These are phyloP conservation scores for Auricularia sp. DNA, from an alignment of 768 basidiomycete species.

Conservation along the genomic window DNA sequence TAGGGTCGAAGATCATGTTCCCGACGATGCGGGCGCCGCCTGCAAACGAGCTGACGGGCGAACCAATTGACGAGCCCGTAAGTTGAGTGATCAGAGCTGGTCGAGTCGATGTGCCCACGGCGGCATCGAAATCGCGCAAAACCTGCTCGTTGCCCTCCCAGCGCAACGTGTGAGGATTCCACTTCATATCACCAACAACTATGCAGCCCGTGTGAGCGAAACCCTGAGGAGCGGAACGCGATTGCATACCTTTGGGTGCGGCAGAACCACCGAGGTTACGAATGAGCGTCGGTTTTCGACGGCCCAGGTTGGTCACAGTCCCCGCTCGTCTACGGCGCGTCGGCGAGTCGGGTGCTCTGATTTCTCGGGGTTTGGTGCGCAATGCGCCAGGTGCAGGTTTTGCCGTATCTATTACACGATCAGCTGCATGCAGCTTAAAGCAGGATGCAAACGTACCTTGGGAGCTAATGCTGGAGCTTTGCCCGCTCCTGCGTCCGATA, in stretches of 20 bases:
- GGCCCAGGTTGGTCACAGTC: conserved; percentile 5
- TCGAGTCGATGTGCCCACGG: conserved; percentile 70
- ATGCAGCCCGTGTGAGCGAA: background rate
- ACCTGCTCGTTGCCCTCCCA: conserved; percentile 98
- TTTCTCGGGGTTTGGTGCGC: conserved; percentile 5
- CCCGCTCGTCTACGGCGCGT: background rate
- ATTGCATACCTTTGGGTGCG: conserved; percentile 60
- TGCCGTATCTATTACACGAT: conserved; percentile 19
- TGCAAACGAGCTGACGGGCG: conserved; percentile 63
- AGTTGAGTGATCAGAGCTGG: conserved; percentile 94
- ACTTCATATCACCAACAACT: conserved; percentile 85
- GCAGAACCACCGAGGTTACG: conserved; percentile 63
- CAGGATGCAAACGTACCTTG: background rate
- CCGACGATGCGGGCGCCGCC: conserved; percentile 85
- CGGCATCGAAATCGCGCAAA: conserved; percentile 80
- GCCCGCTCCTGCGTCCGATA: conserved; percentile 44
- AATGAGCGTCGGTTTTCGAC: conserved; percentile 77
- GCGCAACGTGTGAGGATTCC: conserved; percentile 81
- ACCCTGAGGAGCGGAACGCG: background rate
- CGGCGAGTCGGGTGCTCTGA: conserved; percentile 1
- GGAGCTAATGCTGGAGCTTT: background rate
- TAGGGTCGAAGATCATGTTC: conserved; percentile 96
- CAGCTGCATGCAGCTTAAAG: background rate
- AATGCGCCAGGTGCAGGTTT: conserved; percentile 33
- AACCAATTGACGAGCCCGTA: conserved; percentile 77